phyloP scores from a whole-genome alignment of 768 basidiomycete species.

The Trametes coccinea region DNA sequence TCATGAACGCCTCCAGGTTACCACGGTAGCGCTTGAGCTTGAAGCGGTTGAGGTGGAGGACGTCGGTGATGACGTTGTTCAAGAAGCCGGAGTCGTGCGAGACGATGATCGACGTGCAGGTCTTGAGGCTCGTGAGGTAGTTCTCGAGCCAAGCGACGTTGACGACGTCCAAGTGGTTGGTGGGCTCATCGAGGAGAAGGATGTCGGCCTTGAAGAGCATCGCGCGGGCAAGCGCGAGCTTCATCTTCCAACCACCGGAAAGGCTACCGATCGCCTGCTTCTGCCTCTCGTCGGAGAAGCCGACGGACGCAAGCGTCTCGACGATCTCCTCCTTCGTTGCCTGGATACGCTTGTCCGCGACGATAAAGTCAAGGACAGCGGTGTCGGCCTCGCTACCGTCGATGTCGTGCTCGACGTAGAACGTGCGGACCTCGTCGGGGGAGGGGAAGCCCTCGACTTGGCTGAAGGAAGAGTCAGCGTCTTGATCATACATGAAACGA shows the following conservation, averaged over 20 bases:
- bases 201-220: slow-evolving; percentile 99
- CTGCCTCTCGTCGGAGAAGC: slow-evolving; percentile 89
- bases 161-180: slow-evolving; percentile 95
- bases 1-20: slow-evolving; percentile 93
- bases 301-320: slow-evolving; percentile 85
- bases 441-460: slow-evolving; percentile 99
- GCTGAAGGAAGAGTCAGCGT: slow-evolving; percentile 36
- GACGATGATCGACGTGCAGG: slow-evolving; percentile 96
- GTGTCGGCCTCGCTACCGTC: slow-evolving; percentile 94
- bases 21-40: slow-evolving; percentile 95
- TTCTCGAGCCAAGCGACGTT: slow-evolving; percentile 97
- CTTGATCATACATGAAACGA: slow-evolving; percentile 31
- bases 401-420: slow-evolving; percentile 99
- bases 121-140: slow-evolving; percentile 84
- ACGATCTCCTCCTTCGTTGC: slow-evolving; percentile 69
- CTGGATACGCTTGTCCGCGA: slow-evolving; percentile 80
- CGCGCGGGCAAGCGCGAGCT: slow-evolving; percentile 93
- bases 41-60: slow-evolving; percentile 97
- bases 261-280: slow-evolving; percentile 81
- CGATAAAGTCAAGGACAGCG: slow-evolving; percentile 86
- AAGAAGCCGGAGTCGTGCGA: slow-evolving; percentile 98
- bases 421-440: slow-evolving; percentile 94
- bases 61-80: slow-evolving; percentile 97
- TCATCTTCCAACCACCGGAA: slow-evolving; percentile 99
- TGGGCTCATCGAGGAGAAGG: slow-evolving; percentile 93